Evolutionary conservation across 495 filamentous ascomycete genomes (phyloP), one percentile per base, ranked within the genome.

Genomic region (Aspergillus panamensis): DNA sequence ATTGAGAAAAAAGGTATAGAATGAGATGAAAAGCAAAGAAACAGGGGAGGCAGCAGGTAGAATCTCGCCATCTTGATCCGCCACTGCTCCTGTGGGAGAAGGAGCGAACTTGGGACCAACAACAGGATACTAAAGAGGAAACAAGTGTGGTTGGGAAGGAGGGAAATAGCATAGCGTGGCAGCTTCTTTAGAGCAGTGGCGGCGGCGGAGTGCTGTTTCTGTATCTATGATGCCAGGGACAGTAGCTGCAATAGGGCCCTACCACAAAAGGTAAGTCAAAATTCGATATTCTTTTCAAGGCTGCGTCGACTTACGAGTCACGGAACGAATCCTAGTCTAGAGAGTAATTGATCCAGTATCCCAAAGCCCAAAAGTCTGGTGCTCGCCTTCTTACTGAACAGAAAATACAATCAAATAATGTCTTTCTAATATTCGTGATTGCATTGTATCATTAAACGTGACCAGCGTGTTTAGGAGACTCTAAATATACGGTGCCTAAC

Each of bases 391-490:
- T 45, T 45, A 45, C 42, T 45, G 5, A 45, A 45, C 25, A 25
- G n/a, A 21, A 2, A 19, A 19, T 45, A 21, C 43, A 25, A 21
- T 25, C 35, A 16, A 45, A 21, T 16, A 49, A 17, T 44, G 43
- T 39, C 17, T 48, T 25, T 35, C 12, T 29, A 53, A 30, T 53
- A 40, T 51, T 21, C 33, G 20, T 47, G 35, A 25, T 58, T 21
- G 3, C 47, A 47, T 52, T 58, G 33, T 48, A 58, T 51, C 51
- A 49, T 59, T 58, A 49, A 42, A 25, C 19, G 20, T 30, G 58
- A 19, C 33, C 51, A 59, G 35, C 56, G 25, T 25, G 48, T 42
- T 21, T 32, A 19, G 55, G 43, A 21, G 45, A 45, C 42, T 45
- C 42, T 44, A 47, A 47, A 39, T 21, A 19, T 21, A 17, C n/a